phyloP scores from a whole-genome alignment of 2,329 filamentous ascomycete genomes.

The Penicillium sclerotigenum region DNA sequence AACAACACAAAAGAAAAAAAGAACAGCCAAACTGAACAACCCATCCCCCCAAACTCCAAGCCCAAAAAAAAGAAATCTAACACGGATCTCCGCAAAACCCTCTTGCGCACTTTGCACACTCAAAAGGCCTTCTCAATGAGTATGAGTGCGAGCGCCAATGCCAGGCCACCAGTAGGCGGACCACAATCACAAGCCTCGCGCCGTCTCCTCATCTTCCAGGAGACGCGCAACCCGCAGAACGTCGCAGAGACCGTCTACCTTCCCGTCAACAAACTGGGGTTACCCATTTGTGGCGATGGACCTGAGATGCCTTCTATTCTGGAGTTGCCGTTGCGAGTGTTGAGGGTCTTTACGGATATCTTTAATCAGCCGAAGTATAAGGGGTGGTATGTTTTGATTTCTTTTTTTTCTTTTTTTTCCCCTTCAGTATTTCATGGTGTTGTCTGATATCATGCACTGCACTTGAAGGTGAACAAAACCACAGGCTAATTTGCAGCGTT shows the following conservation, averaged over 20 bases:
- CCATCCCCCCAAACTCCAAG: neutral
- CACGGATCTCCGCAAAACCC: neutral
- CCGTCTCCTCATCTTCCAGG: slow-evolving; percentile 40
- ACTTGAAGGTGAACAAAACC: neutral
- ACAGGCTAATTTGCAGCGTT: neutral
- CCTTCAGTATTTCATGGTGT: neutral
- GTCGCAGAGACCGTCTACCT: slow-evolving; percentile 29
- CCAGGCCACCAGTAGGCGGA: slow-evolving; percentile 3
- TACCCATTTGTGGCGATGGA: slow-evolving; percentile 35
- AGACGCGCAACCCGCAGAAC: slow-evolving; percentile 33
- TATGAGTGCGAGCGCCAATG: slow-evolving; percentile 9
- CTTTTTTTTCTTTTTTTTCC: neutral
- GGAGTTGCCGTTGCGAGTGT: slow-evolving; percentile 33
- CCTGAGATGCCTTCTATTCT: slow-evolving; percentile 35
- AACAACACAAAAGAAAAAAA: neutral
- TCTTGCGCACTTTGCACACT: neutral
- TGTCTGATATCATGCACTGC: neutral
- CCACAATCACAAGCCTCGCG: slow-evolving; percentile 7
- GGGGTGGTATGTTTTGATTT: slow-evolving; percentile 30
- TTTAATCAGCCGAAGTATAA: slow-evolving; percentile 40
- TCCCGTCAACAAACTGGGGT: slow-evolving; percentile 37
- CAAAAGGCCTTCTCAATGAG: slow-evolving; percentile 1
- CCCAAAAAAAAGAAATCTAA: neutral
- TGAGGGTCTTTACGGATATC: slow-evolving; percentile 40
- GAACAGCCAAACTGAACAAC: slow-evolving; percentile 4